Evolutionary conservation across 805 yeast species (phyloP).

Genomic region (Helenozyma baotianmanensis): DNA sequence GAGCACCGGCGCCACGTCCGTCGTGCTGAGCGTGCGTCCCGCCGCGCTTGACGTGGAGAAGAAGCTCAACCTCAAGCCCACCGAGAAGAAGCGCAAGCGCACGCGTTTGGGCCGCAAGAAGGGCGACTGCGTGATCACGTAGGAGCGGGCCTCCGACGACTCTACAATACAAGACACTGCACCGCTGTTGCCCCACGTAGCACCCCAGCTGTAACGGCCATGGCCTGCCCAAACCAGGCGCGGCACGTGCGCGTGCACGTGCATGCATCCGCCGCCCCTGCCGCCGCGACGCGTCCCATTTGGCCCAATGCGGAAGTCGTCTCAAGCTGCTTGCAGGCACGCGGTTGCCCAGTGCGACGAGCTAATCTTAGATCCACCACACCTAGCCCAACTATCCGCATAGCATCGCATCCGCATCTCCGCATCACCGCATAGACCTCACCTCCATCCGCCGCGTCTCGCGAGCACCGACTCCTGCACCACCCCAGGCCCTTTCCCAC

Average conservation of each 20-base stretch:
- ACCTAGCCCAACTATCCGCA: no score
- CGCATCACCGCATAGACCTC: no score
- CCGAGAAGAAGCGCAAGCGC: constrained; percentile 4
- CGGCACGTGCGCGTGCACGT: neutral
- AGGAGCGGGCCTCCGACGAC: neutral
- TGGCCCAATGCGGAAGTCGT: constrained; percentile 2
- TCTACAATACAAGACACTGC: no score
- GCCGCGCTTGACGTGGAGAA: no score
- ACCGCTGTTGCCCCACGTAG: no score
- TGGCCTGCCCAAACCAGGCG: no score
- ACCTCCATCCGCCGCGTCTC: constrained; percentile 1
- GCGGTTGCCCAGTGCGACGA: no score
- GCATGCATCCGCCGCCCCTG: neutral
- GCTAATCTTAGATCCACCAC: no score
- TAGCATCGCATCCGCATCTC: no score
- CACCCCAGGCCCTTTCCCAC: neutral
- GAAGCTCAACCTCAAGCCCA: neutral
- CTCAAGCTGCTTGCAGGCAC: constrained; percentile 2
- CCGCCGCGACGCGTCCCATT: constrained; percentile 12
- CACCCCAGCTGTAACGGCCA: no score
- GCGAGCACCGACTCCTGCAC: neutral
- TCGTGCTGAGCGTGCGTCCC: neutral
- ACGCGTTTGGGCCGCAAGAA: constrained; percentile 5
- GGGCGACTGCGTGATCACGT: constrained; percentile 12
- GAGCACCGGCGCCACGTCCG: constrained; percentile 8